A percentile compares a stretch with the other conserved stretches of the same genome.
Evolutionary conservation across 129 eudicot species (phyloP).

Genomic region (Scalesia atractyloides): DNA sequence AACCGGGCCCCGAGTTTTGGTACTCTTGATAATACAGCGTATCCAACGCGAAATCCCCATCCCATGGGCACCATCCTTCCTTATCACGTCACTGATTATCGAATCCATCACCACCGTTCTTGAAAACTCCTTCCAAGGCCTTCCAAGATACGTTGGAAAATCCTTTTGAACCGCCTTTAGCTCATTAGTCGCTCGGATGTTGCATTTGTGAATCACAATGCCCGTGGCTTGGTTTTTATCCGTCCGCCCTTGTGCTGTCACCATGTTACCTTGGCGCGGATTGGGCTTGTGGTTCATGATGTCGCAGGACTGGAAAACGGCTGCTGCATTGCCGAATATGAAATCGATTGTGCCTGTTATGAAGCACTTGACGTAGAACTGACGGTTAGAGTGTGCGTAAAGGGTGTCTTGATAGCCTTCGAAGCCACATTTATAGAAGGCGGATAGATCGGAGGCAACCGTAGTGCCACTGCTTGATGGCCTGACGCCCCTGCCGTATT

Average conservation of each 20-base stretch:
- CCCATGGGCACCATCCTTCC: constrained; percentile 62
- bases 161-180: constrained; percentile 35
- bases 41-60: constrained; percentile 46
- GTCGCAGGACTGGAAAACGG: constrained; percentile 48
- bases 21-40: constrained; percentile 65
- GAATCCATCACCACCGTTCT: constrained; percentile 60
- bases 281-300: constrained; percentile 44
- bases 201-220: constrained; percentile 52
- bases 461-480: constrained; percentile 69
- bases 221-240: constrained; percentile 58
- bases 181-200: constrained; percentile 41
- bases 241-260: constrained; percentile 63
- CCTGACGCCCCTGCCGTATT: constrained; percentile 61
- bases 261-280: constrained; percentile 46
- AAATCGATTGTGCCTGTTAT: constrained; percentile 52
- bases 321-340: constrained; percentile 70
- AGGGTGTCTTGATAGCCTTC: constrained; percentile 71
- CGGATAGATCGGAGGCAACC: constrained; percentile 57
- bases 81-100: constrained; percentile 32
- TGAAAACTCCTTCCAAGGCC: constrained; percentile 67
- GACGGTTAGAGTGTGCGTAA: constrained; percentile 55
- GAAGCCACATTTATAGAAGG: constrained; percentile 47
- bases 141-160: constrained; percentile 48
- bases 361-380: constrained; percentile 49
- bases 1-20: constrained; percentile 53